phyloP scores from a whole-genome alignment of 1,284 basidiomycete species.

The Leucoagaricus sp. region DNA sequence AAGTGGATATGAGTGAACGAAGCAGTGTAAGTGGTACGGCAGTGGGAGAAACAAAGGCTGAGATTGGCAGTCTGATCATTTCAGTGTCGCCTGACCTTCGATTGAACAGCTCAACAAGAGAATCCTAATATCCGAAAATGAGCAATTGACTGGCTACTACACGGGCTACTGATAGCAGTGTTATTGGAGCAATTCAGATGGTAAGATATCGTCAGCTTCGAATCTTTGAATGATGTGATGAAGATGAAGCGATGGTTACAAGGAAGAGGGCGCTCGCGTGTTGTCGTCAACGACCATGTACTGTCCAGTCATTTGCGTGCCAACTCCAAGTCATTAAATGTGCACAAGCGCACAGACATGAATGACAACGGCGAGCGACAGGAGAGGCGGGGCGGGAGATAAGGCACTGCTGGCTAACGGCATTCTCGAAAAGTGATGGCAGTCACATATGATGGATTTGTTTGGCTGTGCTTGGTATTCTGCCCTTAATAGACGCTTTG shows the following conservation, averaged over 20 bases:
- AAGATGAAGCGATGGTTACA: background rate
- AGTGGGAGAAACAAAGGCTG: background rate
- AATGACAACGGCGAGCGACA: background rate
- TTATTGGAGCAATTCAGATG: background rate
- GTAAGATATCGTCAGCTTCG: background rate
- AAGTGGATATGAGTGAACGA: background rate
- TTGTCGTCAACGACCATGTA: too few species aligned
- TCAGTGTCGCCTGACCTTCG: too few species aligned
- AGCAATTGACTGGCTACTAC: background rate
- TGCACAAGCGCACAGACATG: background rate
- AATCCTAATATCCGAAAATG: background rate
- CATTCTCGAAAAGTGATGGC: background rate
- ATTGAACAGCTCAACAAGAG: background rate
- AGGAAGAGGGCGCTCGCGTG: background rate
- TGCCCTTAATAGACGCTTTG: slow-evolving; percentile 10
- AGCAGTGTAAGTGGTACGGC: background rate
- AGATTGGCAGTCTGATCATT: too few species aligned
- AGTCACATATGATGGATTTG: background rate
- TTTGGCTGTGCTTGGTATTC: slow-evolving; percentile 13
- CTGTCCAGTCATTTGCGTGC: too few species aligned
- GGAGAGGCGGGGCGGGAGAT: background rate
- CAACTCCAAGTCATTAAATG: too few species aligned
- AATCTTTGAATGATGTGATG: background rate
- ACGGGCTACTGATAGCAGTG: background rate
- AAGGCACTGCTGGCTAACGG: background rate